Percentiles rank a stretch among this genome's conserved stretches.
Conservation (phyloP, 768 basidiomycete genomes). For the Leccinum uliginosum region DNA sequence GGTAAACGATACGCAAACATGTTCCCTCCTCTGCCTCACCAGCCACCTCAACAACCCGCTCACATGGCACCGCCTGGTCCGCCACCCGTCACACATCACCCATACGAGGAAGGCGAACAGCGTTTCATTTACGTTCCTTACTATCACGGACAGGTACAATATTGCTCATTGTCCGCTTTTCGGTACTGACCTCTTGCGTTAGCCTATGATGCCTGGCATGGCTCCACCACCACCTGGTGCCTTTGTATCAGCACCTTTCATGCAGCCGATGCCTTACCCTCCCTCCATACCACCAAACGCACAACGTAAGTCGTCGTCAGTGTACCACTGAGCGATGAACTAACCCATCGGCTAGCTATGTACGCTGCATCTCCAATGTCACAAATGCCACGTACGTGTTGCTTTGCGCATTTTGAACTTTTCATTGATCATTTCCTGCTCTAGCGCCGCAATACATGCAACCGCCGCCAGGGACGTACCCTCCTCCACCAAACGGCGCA, state of each 20-base stretch:
- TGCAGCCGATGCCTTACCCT: constrained; percentile 84
- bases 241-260: constrained; percentile 76
- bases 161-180: not conserved
- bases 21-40: constrained; percentile 62
- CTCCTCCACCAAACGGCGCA: constrained; percentile 72
- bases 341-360: constrained; percentile 51
- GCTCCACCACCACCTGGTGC: constrained; percentile 73
- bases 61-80: constrained; percentile 67
- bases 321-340: not conserved
- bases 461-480: constrained; percentile 72
- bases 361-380: constrained; percentile 79
- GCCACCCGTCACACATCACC: constrained; percentile 65
- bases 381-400: constrained; percentile 77
- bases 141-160: constrained; percentile 70
- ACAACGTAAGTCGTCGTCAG: constrained; percentile 30
- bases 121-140: constrained; percentile 77
- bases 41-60: constrained; percentile 59
- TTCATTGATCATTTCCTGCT: constrained; percentile 5
- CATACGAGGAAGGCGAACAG: constrained; percentile 75
- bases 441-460: constrained; percentile 76
- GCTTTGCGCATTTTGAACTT: not conserved
- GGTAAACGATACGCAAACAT: constrained; percentile 82
- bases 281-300: constrained; percentile 77
- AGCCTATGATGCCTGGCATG: constrained; percentile 88
- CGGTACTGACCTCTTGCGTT: constrained; percentile 5